Base-by-base conservation (phyloP, 371 early-diverging fungal species). In the Rhizopus sp. region DNA sequence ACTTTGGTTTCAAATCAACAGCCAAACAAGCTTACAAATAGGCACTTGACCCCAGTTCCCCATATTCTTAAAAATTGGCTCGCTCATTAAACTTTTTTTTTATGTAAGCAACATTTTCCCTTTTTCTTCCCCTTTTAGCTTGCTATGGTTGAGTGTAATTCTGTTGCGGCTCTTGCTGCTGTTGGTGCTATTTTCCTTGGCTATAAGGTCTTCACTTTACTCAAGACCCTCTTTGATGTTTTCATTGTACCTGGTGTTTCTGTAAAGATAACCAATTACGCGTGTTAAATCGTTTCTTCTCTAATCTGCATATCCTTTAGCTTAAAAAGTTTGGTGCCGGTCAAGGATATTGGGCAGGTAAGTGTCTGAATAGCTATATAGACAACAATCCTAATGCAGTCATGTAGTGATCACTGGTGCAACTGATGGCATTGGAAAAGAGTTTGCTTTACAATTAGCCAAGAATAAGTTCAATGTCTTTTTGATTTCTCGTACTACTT, bases 351-450 rank as follows among this genome's bases (percentile, higher is more conserved):
- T 96, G 93, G 93, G 96, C 95, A 53, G 85, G 90, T 90, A 83
- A 67, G 7, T 10, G 16, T 23, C 7, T 35, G 4, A 23, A 23
- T 23, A 23, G 23, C 2, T 23, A 2, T 23, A 23, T 2, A 23
- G 29, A 7, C 23, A 23, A 48, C 40, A 41, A 6, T 48, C 3
- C 23, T 34, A 12, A 33, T 30, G 16, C 23, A 23, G 15, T 1
- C n/a, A 12, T 46, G 9, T 70, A 87, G 91, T 98, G 51, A 83
- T 99, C 45, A 99, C 99, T 49, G 99, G 99, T 53, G 96, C 97
- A 15, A 93, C 98, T 8, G 99, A 97, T 79, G 99, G 98, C 49
- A 96, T 98, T 73, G 99, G 99, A 39, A 91, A 88, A 65, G 97
- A 93, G 63, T 93, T 97, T 57, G 96, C 98, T 16, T 67, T 80